phyloP scores from a whole-genome alignment of 176 grass and related monocot species.

The Chloris gayana region DNA sequence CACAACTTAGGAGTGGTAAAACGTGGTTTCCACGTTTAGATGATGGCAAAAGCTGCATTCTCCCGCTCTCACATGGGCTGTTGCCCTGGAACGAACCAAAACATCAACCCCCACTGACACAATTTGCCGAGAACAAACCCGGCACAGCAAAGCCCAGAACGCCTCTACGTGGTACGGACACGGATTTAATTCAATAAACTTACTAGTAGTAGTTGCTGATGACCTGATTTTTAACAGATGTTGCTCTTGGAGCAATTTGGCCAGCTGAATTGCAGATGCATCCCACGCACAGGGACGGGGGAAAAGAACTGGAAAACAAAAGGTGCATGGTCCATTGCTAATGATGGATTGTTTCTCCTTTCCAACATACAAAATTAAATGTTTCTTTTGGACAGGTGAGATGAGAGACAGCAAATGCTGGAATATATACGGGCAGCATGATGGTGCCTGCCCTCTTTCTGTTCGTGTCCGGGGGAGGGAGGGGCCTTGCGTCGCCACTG shows the following conservation, averaged over 20 bases:
- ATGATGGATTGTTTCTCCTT: not conserved
- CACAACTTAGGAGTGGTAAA: too few relatives aligned
- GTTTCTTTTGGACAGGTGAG: not conserved
- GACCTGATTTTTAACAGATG: not conserved
- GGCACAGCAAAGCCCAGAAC: constrained; percentile 13
- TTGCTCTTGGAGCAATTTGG: not conserved
- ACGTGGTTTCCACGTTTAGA: too few relatives aligned
- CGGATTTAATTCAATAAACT: not conserved
- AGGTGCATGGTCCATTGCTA: not conserved
- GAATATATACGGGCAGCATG: constrained; percentile 41
- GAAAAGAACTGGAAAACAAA: not conserved
- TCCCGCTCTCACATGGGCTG: constrained; percentile 15
- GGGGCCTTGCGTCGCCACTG: not conserved
- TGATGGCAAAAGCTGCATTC: too few relatives aligned
- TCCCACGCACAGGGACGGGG: not conserved
- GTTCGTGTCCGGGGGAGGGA: not conserved
- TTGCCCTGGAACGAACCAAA: not conserved
- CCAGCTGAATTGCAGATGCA: not conserved
- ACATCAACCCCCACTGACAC: not conserved
- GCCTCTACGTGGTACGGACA: not conserved
- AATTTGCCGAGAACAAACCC: constrained; percentile 4
- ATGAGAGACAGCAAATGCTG: constrained; percentile 35
- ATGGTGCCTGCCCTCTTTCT: constrained; percentile 20
- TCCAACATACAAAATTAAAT: not conserved
- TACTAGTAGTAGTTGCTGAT: not conserved